Base-by-base conservation (phyloP, 2,329 filamentous ascomycete genomes). In the Cercospora sojina region DNA sequence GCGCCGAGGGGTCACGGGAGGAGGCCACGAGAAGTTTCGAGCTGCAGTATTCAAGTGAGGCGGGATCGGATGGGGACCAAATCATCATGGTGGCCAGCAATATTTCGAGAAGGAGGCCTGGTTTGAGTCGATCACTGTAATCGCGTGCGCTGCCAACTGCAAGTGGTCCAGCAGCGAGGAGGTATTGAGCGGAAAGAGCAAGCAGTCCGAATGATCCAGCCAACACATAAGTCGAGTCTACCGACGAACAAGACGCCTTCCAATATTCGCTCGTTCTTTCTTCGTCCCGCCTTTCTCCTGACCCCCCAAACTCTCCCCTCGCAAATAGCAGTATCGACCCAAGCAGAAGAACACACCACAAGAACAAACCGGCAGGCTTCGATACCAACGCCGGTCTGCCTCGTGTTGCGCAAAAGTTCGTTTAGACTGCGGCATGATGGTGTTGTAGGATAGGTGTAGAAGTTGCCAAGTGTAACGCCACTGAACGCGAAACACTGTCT, bases 311-410 rank as follows among this genome's bases (percentile, higher is more conserved):
- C 56, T 49, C 25, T 60, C 23, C 8, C 43, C 57, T 29, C 58
- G 31, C 23, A 49, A 49, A 51, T 60, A 57, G 31, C 64, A 66
- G 32, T 62, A 58, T 25, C 64, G 49, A 25, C 64, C 64, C 43
- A 66, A 66, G 41, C 64, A 66, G 10, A 66, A 66, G 47, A 66
- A 57, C n/a, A 57, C 61, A 29, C 64, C 64, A 38, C 64, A 66
- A 35, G 32, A 51, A n/a, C 64, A 66, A 0, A 57, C 61, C 18
- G 64, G 64, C 8, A 51, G 51, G 12, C n/a, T 53, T 2, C 20
- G 31, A 32, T 41, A 62, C 18, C 59, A 56, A 16, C 53, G 49
- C 18, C 41, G 64, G 27, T 49, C 23, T 13, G 51, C 35, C 41
- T 58, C 35, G 49, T 35, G 47, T 62, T 59, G 47, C 51, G 47